Evolutionary conservation across 371 early-diverging fungal genomes (phyloP).

Genomic region (Rhizomucor miehei): DNA sequence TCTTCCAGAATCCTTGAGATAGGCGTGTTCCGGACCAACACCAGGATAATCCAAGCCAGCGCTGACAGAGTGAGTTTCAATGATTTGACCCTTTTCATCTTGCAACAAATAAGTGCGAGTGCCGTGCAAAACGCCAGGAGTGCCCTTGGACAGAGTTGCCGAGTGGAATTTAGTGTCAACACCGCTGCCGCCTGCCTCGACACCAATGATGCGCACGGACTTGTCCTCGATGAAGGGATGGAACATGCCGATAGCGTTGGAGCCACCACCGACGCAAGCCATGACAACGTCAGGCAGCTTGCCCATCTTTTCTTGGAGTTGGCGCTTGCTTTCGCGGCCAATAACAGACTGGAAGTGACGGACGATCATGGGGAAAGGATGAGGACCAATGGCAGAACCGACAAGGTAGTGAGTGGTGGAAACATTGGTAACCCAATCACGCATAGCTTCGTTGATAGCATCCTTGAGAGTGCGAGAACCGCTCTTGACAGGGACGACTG

Average conservation of each 20-base stretch:
- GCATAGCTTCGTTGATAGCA: constrained; percentile 98
- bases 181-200: constrained; percentile 94
- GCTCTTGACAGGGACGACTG: constrained; percentile 82
- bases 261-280: constrained; percentile 94
- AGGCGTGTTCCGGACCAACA: constrained; percentile 96
- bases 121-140: constrained; percentile 95
- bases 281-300: constrained; percentile 90
- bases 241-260: constrained; percentile 97
- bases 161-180: constrained; percentile 84
- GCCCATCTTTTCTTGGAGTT: constrained; percentile 78
- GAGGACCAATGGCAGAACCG: constrained; percentile 94
- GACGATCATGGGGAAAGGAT: constrained; percentile 94
- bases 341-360: constrained; percentile 97
- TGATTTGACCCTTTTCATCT: constrained; percentile 91
- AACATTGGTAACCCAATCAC: constrained; percentile 98
- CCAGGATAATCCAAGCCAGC: constrained; percentile 98
- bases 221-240: constrained; percentile 87
- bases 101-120: constrained; percentile 93
- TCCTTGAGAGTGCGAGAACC: constrained; percentile 92
- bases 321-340: constrained; percentile 80
- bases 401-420: constrained; percentile 92
- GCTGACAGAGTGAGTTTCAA: constrained; percentile 91
- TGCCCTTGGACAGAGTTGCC: constrained; percentile 85
- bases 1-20: constrained; percentile 83
- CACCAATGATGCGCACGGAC: constrained; percentile 83